phyloP scores from a whole-genome alignment of 306 rosid species.

The Oemleria cerasiformis region DNA sequence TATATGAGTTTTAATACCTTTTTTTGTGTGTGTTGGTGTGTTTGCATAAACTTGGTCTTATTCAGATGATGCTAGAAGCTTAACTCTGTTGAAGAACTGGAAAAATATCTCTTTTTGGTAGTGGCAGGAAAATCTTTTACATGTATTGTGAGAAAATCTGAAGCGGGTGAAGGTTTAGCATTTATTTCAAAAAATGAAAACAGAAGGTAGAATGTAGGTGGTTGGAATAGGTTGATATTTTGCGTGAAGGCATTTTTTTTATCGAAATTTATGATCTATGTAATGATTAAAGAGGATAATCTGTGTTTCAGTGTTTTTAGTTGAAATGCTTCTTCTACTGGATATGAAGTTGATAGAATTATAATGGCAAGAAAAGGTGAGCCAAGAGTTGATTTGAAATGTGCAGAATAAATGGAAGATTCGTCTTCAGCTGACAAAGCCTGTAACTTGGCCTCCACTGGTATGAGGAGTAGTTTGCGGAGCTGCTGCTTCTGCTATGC shows the following conservation, averaged over 20 bases:
- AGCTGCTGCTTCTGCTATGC: conserved; percentile 96
- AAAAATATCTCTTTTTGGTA: background rate
- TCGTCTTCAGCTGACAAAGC: conserved; percentile 97
- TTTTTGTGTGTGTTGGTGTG: too few relatives aligned
- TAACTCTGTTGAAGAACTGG: background rate
- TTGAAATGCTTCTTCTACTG: background rate
- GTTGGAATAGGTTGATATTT: background rate
- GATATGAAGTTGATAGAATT: background rate
- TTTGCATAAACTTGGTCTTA: background rate
- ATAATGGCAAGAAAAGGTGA: background rate
- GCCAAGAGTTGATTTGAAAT: conserved; percentile 16
- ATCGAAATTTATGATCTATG: too few relatives aligned
- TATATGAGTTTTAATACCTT: background rate
- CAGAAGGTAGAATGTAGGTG: background rate
- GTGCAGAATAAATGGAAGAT: conserved; percentile 95
- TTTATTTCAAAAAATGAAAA: background rate
- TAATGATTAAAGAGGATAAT: background rate
- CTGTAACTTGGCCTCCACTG: conserved; percentile 99
- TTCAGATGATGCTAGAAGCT: background rate
- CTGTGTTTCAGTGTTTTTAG: background rate
- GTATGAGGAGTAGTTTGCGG: conserved; percentile 99
- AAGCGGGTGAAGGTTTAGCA: background rate
- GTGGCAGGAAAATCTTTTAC: background rate
- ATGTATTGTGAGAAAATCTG: background rate
- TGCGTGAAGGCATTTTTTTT: background rate